These are phyloP conservation scores for Globisporangium nodosum DNA, from an alignment of 352 stramenopile species.

Conservation along the genomic window DNA sequence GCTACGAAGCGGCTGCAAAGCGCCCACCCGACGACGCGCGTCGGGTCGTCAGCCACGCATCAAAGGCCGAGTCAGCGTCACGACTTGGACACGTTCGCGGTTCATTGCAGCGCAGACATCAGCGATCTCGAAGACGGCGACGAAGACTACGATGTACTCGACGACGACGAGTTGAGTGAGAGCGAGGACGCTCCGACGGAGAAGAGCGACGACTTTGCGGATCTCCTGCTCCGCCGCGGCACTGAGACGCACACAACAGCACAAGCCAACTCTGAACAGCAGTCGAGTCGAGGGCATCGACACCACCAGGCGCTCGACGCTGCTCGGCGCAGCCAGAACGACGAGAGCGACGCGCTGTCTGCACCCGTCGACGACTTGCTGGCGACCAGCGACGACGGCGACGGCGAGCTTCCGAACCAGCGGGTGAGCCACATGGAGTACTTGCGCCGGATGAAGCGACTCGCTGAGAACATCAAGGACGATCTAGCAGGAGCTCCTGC, in stretches of 20 bases:
- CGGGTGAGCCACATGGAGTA: conserved; percentile 69
- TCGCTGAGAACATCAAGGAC: conserved; percentile 60
- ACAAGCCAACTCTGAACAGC: neutral
- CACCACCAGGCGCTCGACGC: conserved; percentile 27
- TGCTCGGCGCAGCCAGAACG: conserved; percentile 12
- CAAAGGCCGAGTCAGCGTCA: neutral
- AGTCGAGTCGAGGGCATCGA: conserved; percentile 7
- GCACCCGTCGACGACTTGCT: neutral
- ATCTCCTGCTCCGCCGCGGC: conserved; percentile 6
- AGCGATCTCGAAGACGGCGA: conserved; percentile 15
- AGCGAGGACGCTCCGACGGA: conserved; percentile 9
- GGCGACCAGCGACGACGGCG: conserved; percentile 19
- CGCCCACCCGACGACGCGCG: conserved; percentile 16
- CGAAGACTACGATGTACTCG: conserved; percentile 35
- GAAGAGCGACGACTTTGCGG: conserved; percentile 14
- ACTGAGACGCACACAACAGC: neutral
- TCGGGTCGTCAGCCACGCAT: neutral
- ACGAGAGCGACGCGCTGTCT: neutral
- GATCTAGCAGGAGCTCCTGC: conserved; percentile 25
- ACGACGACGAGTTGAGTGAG: conserved; percentile 34
- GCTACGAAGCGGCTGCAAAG: conserved; percentile 30
- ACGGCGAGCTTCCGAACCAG: conserved; percentile 41
- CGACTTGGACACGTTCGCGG: neutral
- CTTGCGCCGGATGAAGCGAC: conserved; percentile 54
- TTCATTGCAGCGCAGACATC: neutral